Evolutionary conservation across 2,329 filamentous ascomycete genomes (phyloP).

Genomic region (Colletotrichum phormii): DNA sequence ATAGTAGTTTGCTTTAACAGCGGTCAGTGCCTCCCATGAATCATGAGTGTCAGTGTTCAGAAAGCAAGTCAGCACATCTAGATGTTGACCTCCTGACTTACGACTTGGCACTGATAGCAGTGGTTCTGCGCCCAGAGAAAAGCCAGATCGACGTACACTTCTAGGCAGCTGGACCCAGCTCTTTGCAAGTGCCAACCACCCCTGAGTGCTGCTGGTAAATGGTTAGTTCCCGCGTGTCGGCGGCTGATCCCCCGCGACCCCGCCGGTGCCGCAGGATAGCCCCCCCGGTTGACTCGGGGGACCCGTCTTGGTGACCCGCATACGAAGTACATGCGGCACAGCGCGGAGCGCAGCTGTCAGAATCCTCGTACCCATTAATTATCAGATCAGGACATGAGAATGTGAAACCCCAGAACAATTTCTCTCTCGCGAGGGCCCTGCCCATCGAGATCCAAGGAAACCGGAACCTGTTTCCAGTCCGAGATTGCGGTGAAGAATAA

Average conservation of each 20-base stretch:
- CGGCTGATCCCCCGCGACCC: conserved; percentile 17
- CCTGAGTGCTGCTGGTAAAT: conserved; percentile 4
- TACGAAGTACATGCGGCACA: conserved; percentile 23
- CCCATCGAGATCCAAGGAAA: neutral
- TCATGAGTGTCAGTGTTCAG: no score
- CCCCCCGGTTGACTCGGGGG: conserved; percentile 5
- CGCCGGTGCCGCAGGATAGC: conserved; percentile 1
- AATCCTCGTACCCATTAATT: conserved; percentile 1
- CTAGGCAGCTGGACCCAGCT: neutral
- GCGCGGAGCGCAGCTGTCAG: conserved; percentile 17
- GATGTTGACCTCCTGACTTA: neutral
- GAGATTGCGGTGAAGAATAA: conserved; percentile 1
- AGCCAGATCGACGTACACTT: neutral
- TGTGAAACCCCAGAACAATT: neutral
- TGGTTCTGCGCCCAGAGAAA: neutral
- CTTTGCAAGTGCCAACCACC: neutral
- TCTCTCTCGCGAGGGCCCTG: neutral
- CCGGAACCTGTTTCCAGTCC: neutral
- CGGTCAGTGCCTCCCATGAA: no score
- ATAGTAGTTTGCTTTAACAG: neutral
- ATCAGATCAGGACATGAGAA: conserved; percentile 19
- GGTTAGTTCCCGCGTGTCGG: conserved; percentile 19
- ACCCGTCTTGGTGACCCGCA: conserved; percentile 20
- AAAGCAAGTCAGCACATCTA: neutral
- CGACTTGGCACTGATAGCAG: neutral